Conservation (phyloP, 2,329 filamentous ascomycete genomes). For the Paraconiothyrium sp. region DNA sequence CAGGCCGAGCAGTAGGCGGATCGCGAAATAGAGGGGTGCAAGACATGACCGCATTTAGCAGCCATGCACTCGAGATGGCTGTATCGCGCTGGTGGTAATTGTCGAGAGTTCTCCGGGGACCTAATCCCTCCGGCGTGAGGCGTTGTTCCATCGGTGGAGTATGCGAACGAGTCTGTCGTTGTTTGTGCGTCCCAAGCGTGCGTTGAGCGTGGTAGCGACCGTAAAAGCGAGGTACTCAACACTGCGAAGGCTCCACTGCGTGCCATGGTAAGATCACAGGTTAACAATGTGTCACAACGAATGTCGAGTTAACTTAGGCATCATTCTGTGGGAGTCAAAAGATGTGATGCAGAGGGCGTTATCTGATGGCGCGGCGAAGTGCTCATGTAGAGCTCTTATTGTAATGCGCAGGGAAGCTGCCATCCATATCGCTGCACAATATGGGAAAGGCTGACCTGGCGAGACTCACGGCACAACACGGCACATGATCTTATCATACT, state of each 20-base stretch:
- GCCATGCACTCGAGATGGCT: constrained; percentile 26
- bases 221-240: background rate
- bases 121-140: background rate
- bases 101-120: background rate
- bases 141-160: background rate
- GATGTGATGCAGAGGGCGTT: background rate
- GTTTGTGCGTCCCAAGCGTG: background rate
- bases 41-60: constrained; percentile 32
- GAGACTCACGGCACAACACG: background rate
- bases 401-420: background rate
- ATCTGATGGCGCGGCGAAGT: background rate
- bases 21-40: constrained; percentile 35
- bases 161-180: background rate
- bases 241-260: background rate
- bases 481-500: too few species aligned
- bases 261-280: background rate
- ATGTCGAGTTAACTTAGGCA: background rate
- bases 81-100: background rate
- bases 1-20: constrained; percentile 33
- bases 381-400: background rate
- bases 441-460: too few species aligned
- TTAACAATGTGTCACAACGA: background rate
- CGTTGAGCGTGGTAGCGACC: constrained; percentile 7
- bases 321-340: background rate
- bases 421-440: background rate